phyloP scores from a whole-genome alignment of 345 rosid genomes.

The Ceriops tagal region DNA sequence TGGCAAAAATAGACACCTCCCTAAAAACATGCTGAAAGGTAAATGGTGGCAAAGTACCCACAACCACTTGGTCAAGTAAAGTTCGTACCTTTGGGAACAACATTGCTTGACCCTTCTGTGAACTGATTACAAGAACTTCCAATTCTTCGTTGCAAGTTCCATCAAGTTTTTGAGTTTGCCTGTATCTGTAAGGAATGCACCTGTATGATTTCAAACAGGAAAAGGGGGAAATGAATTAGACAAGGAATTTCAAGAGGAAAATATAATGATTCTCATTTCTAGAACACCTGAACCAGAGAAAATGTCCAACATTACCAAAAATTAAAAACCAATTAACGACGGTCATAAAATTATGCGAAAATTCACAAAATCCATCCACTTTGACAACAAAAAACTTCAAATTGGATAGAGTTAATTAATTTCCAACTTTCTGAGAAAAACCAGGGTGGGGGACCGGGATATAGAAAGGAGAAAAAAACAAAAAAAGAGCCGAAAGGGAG shows the following conservation, averaged over 20 bases:
- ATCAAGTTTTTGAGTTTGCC: slow-evolving; percentile 14
- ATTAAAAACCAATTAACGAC: too few relatives aligned
- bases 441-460: not conserved
- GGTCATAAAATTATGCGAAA: too few relatives aligned
- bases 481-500: not conserved
- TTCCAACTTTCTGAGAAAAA: not conserved
- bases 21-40: not conserved
- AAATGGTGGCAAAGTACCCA: not conserved
- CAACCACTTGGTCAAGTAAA: not conserved
- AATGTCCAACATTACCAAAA: too few relatives aligned
- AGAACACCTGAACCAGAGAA: too few relatives aligned
- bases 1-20: not conserved
- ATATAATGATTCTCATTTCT: too few relatives aligned
- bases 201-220: slow-evolving; percentile 24
- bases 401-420: not conserved
- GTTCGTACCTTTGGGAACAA: slow-evolving; percentile 48
- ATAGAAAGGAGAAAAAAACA: not conserved
- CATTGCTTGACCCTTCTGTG: slow-evolving; percentile 56
- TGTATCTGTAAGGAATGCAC: slow-evolving; percentile 59
- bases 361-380: not conserved
- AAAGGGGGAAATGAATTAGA: not conserved
- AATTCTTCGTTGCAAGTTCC: slow-evolving; percentile 32
- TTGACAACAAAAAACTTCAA: not conserved
- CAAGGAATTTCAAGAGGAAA: not conserved
- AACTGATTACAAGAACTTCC: slow-evolving; percentile 52